Conservation (phyloP, 768 basidiomycete genomes). For the Mycena olivaceomarginata region DNA sequence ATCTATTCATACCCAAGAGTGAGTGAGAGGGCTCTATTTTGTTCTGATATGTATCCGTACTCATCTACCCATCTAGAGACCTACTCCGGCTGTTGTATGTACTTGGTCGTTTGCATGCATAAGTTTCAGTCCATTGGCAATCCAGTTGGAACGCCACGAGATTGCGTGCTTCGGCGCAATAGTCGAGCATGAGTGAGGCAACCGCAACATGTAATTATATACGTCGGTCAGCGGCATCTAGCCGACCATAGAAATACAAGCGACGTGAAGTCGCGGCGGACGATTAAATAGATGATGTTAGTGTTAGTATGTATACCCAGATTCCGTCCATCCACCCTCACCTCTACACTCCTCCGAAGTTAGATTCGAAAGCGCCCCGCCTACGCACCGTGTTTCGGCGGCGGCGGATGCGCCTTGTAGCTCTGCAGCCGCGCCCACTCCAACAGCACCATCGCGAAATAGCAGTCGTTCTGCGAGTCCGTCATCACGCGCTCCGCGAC, state of each 20-base stretch:
- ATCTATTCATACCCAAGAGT: constrained; percentile 6
- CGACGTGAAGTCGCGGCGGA: background rate
- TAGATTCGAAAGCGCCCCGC: background rate
- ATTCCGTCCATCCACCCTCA: background rate
- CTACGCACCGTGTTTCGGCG: background rate
- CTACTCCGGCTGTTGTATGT: constrained; percentile 1
- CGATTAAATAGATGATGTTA: background rate
- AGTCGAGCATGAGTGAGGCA: background rate
- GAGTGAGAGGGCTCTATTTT: constrained; percentile 7
- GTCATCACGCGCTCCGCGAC: constrained; percentile 42
- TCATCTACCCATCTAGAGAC: background rate
- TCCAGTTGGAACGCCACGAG: background rate
- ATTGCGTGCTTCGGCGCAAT: background rate
- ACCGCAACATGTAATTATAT: background rate
- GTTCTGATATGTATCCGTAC: background rate
- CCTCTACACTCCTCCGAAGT: no score
- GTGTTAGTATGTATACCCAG: background rate
- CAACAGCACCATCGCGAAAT: constrained; percentile 40
- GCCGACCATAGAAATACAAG: constrained; percentile 31
- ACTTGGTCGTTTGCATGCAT: background rate
- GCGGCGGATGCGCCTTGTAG: constrained; percentile 8
- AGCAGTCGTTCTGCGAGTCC: constrained; percentile 46
- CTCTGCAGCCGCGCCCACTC: constrained; percentile 44
- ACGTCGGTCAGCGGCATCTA: background rate
- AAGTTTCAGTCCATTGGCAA: background rate